Evolutionary conservation across 768 basidiomycete species (phyloP), one percentile per base, ranked within the genome.

Genomic region (Pulveroboletus sp.): DNA sequence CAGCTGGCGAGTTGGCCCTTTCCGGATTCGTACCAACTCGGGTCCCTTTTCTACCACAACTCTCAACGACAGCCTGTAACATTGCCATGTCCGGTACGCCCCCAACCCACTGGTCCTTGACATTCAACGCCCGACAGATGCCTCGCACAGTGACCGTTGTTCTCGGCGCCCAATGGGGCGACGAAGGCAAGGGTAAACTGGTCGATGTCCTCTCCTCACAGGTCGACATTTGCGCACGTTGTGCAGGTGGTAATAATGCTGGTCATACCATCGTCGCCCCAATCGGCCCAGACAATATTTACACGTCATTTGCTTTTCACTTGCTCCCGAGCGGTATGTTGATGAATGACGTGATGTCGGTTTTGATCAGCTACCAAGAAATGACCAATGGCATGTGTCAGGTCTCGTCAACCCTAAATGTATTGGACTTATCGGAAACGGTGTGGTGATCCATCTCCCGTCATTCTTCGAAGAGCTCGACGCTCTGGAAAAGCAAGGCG

Each of bases 181-280:
- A 93, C 66, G 91, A 93, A 69, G 90, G 91, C 57, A 90, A 91
- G 69, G 92, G 92, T 14, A 98, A 99, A 73, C 83, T 99, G 49
- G 96, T 96, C 51, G 96, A 99, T 68, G 92, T 99, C 64, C 79
- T 99, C 57, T 81, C 93, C 35, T 89, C 87, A 13, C 81, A 94
- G 38, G 77, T 81, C 51, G 96, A 99, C 69, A 68, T 98, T 65
- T 98, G 94, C 62, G 95, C 93, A 17, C 81, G 96, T 41, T 97
- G 93, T 67, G 96, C 96, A 11, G 96, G 96, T 13, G 96, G 96
- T 10, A 98, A 97, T 74, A 99, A 99, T 66, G 96, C 96, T 21
- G 96, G 96, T 2, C 96, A 99, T 72, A 98, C 96, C 21, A 97
- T 99, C 68, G 86, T 99, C 56, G 91, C 83, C 6, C 84, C 86